Base-by-base conservation (phyloP, 257 asterid genomes). In the Nicotiana attenuata region DNA sequence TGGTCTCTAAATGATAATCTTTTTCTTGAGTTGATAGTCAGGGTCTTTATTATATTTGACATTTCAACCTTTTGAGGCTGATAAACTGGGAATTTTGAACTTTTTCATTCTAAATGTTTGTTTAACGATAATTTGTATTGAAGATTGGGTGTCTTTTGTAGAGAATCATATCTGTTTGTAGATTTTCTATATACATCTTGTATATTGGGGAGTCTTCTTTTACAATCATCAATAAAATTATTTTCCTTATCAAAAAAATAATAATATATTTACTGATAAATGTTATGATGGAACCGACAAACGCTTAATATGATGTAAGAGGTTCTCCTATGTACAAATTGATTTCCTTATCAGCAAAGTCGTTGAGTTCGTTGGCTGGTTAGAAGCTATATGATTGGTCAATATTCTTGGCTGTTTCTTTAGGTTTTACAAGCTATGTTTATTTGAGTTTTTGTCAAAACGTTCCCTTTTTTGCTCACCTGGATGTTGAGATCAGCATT, bases 331-430 rank as follows among this genome's bases (percentile, higher is more conserved):
- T 55, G 45, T 60, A 15, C 31, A 60, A 41, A 45, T 31, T 16
- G 41, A 66, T 69, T 38, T 77, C 81, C 69, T 80, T n/a, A n/a
- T 57, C 55, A 53, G 65, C 77, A 38, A 56, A 81, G 78, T 53
- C 7, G 24, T 38, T 79, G 77, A 65, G 56, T 77, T 65, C 60
- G 31, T 15, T 61, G 65, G 20, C 60, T 60, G 64, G 60, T 38
- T 68, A 20, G 64, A 47, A 33, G 45, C 55, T 76, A 24, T 64
- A 52, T 77, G 59, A 85, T 82, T 57, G 77, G 33, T 53, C 20
- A 56, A 53, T 41, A 80, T 64, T 76, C 22, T 59, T 29, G 52
- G 57, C 80, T 28, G 9, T 78, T 57, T 64, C 69, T 63, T 71
- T 57, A 45, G 31, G 16, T 60, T 60, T 41, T 20, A 22, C 24